Conservation (phyloP, 2,329 filamentous ascomycete genomes). For the Diaporthe ilicicola region DNA sequence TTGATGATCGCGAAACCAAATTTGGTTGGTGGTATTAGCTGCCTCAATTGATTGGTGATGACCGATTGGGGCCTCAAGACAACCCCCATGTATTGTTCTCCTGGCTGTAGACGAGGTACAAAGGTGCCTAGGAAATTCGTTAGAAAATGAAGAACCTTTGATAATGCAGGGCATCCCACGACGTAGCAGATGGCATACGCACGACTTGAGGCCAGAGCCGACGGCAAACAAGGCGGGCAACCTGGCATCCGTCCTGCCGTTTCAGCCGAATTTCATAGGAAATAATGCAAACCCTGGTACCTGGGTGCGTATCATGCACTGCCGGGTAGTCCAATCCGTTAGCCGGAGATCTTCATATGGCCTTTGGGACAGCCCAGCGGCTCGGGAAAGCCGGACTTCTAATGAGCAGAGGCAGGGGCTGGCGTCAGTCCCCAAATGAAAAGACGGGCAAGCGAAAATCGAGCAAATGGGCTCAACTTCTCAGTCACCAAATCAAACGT, state of each 20-base stretch:
- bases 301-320: conserved; percentile 20
- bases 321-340: conserved; percentile 10
- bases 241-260: not conserved
- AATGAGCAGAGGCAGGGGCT: conserved; percentile 20
- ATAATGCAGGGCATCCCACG: not conserved
- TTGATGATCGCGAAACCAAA: not conserved
- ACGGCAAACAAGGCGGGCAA: conserved; percentile 1
- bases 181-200: not conserved
- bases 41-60: not conserved
- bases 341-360: conserved; percentile 28
- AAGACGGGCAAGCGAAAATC: conserved; percentile 18
- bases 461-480: conserved; percentile 6
- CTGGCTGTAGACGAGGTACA: not conserved
- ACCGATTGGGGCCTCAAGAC: not conserved
- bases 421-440: conserved; percentile 23
- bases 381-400: conserved; percentile 31
- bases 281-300: conserved; percentile 25
- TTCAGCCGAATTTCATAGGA: conserved; percentile 3
- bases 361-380: conserved; percentile 2
- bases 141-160: not conserved
- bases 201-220: conserved; percentile 10
- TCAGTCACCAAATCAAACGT: not conserved
- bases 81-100: not conserved
- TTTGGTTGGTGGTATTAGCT: conserved; percentile 1
- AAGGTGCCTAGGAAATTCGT: not conserved